Evolutionary conservation across 148 eudicot genomes (phyloP), one percentile per base, ranked within the genome.

Genomic region (Camellia lanceoleosa): DNA sequence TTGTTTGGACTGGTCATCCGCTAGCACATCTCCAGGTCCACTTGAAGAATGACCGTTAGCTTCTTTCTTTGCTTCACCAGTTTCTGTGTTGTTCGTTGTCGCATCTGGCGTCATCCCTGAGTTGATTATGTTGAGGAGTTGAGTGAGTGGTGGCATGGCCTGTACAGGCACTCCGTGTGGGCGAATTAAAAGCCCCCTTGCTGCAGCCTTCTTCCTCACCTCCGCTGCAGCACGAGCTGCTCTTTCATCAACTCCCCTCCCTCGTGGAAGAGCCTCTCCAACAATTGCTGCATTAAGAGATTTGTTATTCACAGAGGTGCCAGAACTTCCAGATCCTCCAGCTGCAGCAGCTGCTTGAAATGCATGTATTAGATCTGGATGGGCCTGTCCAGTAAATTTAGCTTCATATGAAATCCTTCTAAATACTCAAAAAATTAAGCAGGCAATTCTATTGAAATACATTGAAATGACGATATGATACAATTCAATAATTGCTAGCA

Each of bases 151-250:
- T 4, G 92, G 88, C 54, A 83, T 56, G 1, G 89, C 85, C 78
- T 86, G 91, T 49, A 86, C 90, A 1, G 97, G 91, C 70, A 85
- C 85, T 19, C 84, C 91, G 38, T 88, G 90, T 3, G 91, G 88
- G 7, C 92, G 92, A 23, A 87, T 74, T 72, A 88, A 46, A 41
- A 86, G 89, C 12, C 95, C 92, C 78, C 84, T 91, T 6, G 95
- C 94, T 0, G 93, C 93, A 18, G 96, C 94, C 81, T 93, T 95
- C 85, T 95, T 93, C 83, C 91, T 84, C 42, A 73, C 92, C 43
- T 87, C 93, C 16, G 94, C 94, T 19, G 92, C 93, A 51, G 97
- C 98, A 72, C 88, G 89, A 43, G 94, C 94, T 41, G 92, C 94
- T 83, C 96, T 87, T 81, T 95, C 98, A 76, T 93, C 96, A 0